Evolutionary conservation across 1,284 basidiomycete genomes (phyloP).

Genomic region (Phellinidium pouzarii): DNA sequence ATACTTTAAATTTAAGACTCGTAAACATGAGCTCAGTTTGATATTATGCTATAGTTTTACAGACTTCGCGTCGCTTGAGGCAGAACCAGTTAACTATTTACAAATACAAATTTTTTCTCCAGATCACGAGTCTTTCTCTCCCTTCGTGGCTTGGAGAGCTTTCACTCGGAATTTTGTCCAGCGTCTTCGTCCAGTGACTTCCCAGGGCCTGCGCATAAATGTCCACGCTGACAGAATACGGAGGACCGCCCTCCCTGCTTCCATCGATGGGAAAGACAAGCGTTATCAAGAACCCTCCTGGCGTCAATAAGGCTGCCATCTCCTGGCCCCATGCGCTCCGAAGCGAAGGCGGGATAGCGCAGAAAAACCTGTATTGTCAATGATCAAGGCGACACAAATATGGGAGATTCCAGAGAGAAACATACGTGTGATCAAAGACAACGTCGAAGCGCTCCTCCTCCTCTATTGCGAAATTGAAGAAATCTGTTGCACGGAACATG

Average conservation of each 20-base stretch:
- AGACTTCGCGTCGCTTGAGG: not conserved
- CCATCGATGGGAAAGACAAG: constrained; percentile 48
- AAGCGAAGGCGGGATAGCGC: constrained; percentile 50
- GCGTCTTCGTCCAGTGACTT: constrained; percentile 46
- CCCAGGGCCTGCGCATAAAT: constrained; percentile 52
- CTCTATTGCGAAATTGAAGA: constrained; percentile 41
- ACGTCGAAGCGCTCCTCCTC: constrained; percentile 44
- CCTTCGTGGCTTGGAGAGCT: constrained; percentile 36
- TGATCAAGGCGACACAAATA: not conserved
- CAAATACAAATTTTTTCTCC: constrained; percentile 30
- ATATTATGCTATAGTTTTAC: not conserved
- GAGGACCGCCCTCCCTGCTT: constrained; percentile 50
- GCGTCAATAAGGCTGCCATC: constrained; percentile 50
- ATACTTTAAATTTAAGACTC: too few relatives aligned
- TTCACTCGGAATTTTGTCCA: constrained; percentile 43
- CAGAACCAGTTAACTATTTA: not conserved
- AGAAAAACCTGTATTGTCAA: constrained; percentile 2
- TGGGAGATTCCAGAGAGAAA: constrained; percentile 13
- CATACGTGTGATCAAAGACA: constrained; percentile 65
- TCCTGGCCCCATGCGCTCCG: constrained; percentile 52
- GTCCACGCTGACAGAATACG: constrained; percentile 52
- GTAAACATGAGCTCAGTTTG: not conserved
- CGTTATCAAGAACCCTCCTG: constrained; percentile 57
- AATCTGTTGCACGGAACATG: constrained; percentile 41
- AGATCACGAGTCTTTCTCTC: constrained; percentile 45